Evolutionary conservation across 495 filamentous ascomycete species (phyloP), one percentile per base, ranked within the genome.

Genomic region (Aspergillus sparsus): DNA sequence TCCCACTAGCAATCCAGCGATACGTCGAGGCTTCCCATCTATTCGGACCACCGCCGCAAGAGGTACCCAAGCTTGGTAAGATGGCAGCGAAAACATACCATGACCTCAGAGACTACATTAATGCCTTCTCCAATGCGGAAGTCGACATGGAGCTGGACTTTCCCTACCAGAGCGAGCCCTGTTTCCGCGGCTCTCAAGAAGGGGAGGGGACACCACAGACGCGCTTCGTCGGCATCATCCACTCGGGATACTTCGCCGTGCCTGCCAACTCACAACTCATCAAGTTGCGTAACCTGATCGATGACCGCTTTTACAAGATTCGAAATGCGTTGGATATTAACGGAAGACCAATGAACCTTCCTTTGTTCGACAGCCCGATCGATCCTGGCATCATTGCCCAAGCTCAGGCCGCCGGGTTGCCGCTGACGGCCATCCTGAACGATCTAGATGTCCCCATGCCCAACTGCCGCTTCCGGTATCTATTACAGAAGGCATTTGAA

Each of bases 241-340:
- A 45, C 8, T 5, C 55, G 16, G 5, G 15, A n/a, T 76, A 71
- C 50, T 77, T 77, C 49, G 62, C 65, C 52, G 36, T 77, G 12
- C 71, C 71, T 0, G 11, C 13, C 7, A 75, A 75, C 53, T 45
- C 55, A 0, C 8, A 62, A 5, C 33, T 77, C 4, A n/a, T 9
- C 6, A 36, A 39, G 11, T 47, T 71, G 5, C 18, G 68, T 2
- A 57, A 53, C 31, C 36, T 21, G 6, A 69, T 77, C 13, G 67
- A 71, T 49, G 68, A 77, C 42, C 64, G 73, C 0, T 66, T 77
- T 16, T 73, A 47, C 62, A 77, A 77, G 58, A 70, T 75, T 47
- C 63, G 71, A 5, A 57, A 74, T 46, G 61, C 49, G 16, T 16
- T 45, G 34, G 69, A 77, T 46, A 74, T 77, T 54, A 63, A 77